phyloP scores from a whole-genome alignment of 2,329 filamentous ascomycete species.

The Trichoderma atrobrunneum region DNA sequence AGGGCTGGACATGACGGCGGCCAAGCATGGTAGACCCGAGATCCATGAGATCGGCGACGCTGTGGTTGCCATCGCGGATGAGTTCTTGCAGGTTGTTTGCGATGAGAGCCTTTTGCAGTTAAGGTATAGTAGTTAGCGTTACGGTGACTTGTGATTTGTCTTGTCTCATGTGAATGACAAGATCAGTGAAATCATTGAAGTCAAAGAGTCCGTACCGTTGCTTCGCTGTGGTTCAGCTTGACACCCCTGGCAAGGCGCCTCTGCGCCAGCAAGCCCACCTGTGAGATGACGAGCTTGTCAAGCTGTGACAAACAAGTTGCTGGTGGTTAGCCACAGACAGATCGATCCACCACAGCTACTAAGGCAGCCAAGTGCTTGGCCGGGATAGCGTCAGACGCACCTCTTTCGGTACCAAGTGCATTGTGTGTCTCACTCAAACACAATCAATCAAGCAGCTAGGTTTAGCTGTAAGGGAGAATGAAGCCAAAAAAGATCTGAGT shows the following conservation, averaged over 20 bases:
- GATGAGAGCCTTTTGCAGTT: constrained; percentile 63
- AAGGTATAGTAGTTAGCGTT: neutral
- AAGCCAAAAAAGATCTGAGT: neutral
- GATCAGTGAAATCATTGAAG: neutral
- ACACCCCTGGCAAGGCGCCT: constrained; percentile 82
- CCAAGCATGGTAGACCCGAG: constrained; percentile 90
- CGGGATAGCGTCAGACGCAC: constrained; percentile 32
- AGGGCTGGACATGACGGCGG: constrained; percentile 83
- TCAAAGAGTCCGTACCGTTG: constrained; percentile 55
- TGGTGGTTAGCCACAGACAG: neutral
- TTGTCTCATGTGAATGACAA: neutral
- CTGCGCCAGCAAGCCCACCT: constrained; percentile 84
- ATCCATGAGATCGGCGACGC: constrained; percentile 88
- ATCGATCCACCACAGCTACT: neutral
- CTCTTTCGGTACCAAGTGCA: constrained; percentile 51
- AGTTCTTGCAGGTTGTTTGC: constrained; percentile 90
- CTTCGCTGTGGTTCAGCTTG: constrained; percentile 85
- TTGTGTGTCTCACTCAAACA: constrained; percentile 23
- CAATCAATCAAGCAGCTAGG: neutral
- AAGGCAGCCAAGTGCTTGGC: neutral
- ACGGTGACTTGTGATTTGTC: neutral
- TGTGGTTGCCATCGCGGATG: constrained; percentile 93
- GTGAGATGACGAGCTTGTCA: constrained; percentile 92
- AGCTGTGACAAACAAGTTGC: constrained; percentile 56
- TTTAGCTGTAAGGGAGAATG: neutral